Conservation (phyloP, 2,329 filamentous ascomycete species). For the Aspergillus tanneri region DNA sequence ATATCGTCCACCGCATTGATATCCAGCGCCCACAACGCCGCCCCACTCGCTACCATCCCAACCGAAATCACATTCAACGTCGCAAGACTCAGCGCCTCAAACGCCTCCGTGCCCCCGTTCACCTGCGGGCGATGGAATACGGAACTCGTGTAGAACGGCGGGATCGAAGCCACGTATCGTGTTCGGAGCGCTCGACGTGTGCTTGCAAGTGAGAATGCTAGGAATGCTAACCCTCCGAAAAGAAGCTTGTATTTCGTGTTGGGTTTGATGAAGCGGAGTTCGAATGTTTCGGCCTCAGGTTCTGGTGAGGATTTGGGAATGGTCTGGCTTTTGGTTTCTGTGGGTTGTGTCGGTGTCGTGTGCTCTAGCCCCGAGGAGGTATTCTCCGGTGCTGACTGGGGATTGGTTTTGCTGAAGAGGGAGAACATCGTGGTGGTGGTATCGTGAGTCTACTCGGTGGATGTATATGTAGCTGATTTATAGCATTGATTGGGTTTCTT, state of each 20-base stretch:
- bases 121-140: conserved; percentile 46
- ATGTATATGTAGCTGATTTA: no score
- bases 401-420: background rate
- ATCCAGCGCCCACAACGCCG: conserved; percentile 73
- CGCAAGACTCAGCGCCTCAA: conserved; percentile 80
- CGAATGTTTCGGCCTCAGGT: conserved; percentile 9
- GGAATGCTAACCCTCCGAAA: conserved; percentile 71
- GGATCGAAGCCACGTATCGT: conserved; percentile 61
- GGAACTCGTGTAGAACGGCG: conserved; percentile 66
- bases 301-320: conserved; percentile 8
- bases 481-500: no score
- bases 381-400: background rate
- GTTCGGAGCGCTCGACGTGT: conserved; percentile 68
- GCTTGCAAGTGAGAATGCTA: conserved; percentile 68
- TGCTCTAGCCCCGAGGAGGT: background rate
- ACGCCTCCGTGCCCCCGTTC: conserved; percentile 69
- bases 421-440: background rate
- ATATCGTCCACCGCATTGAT: conserved; percentile 69
- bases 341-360: conserved; percentile 13
- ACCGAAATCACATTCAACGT: conserved; percentile 81
- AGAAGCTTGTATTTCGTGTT: conserved; percentile 55
- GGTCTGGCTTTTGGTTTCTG: conserved; percentile 6
- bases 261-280: conserved; percentile 10
- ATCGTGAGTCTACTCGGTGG: no score
- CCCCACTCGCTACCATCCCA: conserved; percentile 71